Percentiles rank a stretch among this genome's conserved stretches.
Evolutionary conservation across 192 early-diverging fungal species (phyloP).

Genomic region (Rhizoclosmatium globosum): DNA sequence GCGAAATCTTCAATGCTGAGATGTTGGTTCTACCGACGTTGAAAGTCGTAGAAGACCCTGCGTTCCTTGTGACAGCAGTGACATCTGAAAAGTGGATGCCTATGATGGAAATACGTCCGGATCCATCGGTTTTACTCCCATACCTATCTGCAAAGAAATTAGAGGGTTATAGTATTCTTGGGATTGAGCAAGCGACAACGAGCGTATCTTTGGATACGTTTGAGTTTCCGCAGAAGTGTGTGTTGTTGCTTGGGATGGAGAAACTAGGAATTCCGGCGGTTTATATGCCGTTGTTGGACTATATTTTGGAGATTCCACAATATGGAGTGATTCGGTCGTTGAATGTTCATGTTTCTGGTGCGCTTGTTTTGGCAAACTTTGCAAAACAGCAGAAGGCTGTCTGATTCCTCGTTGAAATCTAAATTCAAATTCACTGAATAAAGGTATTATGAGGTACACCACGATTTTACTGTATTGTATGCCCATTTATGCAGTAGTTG

Average conservation of each 20-base stretch:
- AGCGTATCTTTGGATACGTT: conserved; percentile 59
- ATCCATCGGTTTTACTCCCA: background rate
- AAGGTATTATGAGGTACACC: too few relatives aligned
- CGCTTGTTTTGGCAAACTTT: conserved; percentile 65
- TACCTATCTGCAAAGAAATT: conserved; percentile 58
- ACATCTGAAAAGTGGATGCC: conserved; percentile 70
- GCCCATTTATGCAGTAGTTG: too few relatives aligned
- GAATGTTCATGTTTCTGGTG: conserved; percentile 69
- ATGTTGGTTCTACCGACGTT: conserved; percentile 44
- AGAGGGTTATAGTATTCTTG: conserved; percentile 61
- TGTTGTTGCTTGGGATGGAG: conserved; percentile 64
- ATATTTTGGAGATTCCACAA: conserved; percentile 67
- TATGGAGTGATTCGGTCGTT: conserved; percentile 64
- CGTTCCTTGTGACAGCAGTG: conserved; percentile 59
- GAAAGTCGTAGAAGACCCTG: conserved; percentile 57
- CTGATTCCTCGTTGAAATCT: too few relatives aligned
- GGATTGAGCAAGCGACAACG: conserved; percentile 67
- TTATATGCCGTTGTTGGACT: conserved; percentile 62
- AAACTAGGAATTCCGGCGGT: conserved; percentile 61
- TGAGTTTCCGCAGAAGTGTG: conserved; percentile 62
- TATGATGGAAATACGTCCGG: conserved; percentile 51
- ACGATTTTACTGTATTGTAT: too few relatives aligned
- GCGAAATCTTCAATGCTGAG: conserved; percentile 71
- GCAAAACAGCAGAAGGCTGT: conserved; percentile 46
- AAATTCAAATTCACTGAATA: too few relatives aligned